Conservation (phyloP, 106 monocot species). For the Cymbidium sinense region DNA sequence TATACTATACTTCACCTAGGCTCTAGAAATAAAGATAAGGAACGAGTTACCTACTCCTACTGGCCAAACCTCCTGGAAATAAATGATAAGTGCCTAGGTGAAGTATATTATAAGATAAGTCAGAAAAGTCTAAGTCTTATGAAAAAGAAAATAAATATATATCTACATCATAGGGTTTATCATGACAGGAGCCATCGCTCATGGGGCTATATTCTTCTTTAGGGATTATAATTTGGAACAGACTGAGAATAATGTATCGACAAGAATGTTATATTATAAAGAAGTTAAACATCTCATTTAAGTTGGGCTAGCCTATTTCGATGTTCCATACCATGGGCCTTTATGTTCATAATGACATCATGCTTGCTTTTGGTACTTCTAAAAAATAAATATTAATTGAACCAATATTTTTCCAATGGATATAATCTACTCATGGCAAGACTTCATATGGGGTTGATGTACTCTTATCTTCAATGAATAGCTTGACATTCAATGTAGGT, state of each 20-base stretch:
- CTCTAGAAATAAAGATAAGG: too few species aligned
- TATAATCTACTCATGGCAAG: constrained; percentile 11
- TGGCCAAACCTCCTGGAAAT: too few species aligned
- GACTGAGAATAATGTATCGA: constrained; percentile 8
- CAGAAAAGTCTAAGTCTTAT: too few species aligned
- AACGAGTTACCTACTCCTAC: too few species aligned
- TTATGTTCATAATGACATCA: too few species aligned
- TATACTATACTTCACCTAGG: too few species aligned
- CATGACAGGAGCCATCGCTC: constrained; percentile 11
- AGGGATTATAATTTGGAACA: constrained; percentile 3
- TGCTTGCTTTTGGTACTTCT: too few species aligned
- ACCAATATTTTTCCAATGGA: constrained; percentile 12
- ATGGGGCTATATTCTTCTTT: constrained; percentile 12
- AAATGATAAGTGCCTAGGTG: too few species aligned
- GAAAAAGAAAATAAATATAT: too few species aligned
- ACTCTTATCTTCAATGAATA: constrained; percentile 19
- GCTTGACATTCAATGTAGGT: constrained; percentile 6
- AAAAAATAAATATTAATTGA: constrained; percentile 8
- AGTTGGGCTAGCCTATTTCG: not conserved
- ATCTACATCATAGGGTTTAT: constrained; percentile 1
- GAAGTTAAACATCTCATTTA: not conserved
- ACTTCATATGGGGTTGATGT: constrained; percentile 15
- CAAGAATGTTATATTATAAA: not conserved
- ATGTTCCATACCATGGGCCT: too few species aligned
- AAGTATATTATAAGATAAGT: too few species aligned